Percentiles rank a stretch among this genome's conserved stretches.
phyloP scores from a whole-genome alignment of 306 rosid species.

The Dicorynia guianensis region DNA sequence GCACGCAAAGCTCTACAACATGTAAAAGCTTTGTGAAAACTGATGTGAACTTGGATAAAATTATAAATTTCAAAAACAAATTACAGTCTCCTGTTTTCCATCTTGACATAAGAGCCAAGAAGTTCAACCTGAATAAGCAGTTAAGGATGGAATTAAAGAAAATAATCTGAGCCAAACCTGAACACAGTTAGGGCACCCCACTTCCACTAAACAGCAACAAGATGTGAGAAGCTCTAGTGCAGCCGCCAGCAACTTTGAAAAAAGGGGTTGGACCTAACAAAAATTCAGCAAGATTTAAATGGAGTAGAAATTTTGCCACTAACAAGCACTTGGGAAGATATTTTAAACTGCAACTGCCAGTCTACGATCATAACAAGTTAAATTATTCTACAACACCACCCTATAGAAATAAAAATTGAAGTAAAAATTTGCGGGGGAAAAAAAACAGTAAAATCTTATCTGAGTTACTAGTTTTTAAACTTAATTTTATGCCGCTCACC shows the following conservation, averaged over 20 bases:
- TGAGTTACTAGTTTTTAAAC: conserved; percentile 1
- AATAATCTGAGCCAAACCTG: conserved; percentile 58
- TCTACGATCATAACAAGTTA: conserved; percentile 2
- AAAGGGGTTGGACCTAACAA: conserved; percentile 75
- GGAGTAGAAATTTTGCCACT: background rate
- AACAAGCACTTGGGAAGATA: background rate
- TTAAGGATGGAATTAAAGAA: background rate
- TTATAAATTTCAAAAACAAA: background rate
- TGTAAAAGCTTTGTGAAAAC: conserved; percentile 31
- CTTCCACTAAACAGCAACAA: conserved; percentile 66
- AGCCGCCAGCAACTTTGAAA: conserved; percentile 69
- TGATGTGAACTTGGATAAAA: background rate
- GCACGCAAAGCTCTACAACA: conserved; percentile 77
- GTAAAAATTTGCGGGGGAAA: background rate
- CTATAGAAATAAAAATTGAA: background rate
- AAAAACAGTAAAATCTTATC: conserved; percentile 24
- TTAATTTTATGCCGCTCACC: conserved; percentile 50
- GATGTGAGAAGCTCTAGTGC: conserved; percentile 84
- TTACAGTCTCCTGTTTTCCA: background rate
- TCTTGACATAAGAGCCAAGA: conserved; percentile 10
- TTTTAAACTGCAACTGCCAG: conserved; percentile 29
- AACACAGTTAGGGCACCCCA: conserved; percentile 87
- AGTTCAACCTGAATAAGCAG: background rate
- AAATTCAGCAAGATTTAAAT: conserved; percentile 27
- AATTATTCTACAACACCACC: conserved; percentile 28